A percentile compares a stretch with the other conserved stretches of the same genome.
Evolutionary conservation across 345 rosid species (phyloP).

Genomic region (Leavenworthia alabamica): DNA sequence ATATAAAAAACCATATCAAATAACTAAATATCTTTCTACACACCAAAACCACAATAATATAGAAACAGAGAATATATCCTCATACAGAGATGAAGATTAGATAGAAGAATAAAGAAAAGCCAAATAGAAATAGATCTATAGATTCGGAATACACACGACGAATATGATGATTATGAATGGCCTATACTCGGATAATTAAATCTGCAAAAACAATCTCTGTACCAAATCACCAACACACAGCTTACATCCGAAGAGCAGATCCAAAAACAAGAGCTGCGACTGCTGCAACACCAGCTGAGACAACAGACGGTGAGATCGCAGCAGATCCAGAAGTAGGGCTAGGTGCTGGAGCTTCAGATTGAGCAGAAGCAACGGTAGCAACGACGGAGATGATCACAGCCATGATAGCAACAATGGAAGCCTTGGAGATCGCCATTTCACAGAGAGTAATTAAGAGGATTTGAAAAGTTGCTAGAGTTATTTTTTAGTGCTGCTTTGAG

Average conservation of each 20-base stretch:
- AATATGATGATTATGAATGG: slow-evolving; percentile 21
- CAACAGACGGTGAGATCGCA: slow-evolving; percentile 36
- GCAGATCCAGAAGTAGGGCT: slow-evolving; percentile 48
- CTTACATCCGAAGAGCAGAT: slow-evolving; percentile 47
- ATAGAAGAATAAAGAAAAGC: neutral
- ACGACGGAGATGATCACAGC: slow-evolving; percentile 30
- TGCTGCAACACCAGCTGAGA: slow-evolving; percentile 35
- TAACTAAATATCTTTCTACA: slow-evolving; percentile 1
- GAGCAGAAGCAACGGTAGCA: slow-evolving; percentile 38
- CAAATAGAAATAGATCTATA: slow-evolving; percentile 19
- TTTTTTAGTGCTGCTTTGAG: neutral
- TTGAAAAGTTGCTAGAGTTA: neutral
- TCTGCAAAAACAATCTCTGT: slow-evolving; percentile 23
- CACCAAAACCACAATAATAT: slow-evolving; percentile 13
- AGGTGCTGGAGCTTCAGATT: slow-evolving; percentile 53
- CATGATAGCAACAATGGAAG: slow-evolving; percentile 30
- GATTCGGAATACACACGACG: slow-evolving; percentile 32
- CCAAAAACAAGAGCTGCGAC: slow-evolving; percentile 41
- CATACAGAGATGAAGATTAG: slow-evolving; percentile 16
- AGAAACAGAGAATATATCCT: neutral
- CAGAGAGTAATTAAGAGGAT: neutral
- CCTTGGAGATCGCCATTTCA: slow-evolving; percentile 42
- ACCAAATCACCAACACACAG: slow-evolving; percentile 23
- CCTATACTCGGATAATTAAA: slow-evolving; percentile 4
- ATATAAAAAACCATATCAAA: too few relatives aligned